Conservation (phyloP, 139 green algal genomes). For the Nannochloris sp. region DNA sequence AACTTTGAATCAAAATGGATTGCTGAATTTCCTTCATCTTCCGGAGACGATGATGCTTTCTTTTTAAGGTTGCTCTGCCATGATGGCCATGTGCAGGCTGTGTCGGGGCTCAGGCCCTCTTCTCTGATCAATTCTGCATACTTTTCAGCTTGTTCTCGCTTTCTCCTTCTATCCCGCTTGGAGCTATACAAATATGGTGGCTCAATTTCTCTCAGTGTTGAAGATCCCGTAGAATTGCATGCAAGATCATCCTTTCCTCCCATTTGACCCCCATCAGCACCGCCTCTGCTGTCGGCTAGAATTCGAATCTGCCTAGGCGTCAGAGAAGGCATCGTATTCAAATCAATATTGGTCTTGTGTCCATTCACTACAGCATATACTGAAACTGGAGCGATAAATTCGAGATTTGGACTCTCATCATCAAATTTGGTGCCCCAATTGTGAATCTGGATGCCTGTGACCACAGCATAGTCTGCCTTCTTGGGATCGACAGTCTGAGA, state of each 20-base stretch:
- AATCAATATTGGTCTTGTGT: conserved; percentile 57
- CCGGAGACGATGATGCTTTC: neutral
- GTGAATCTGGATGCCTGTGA: conserved; percentile 85
- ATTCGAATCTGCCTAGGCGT: conserved; percentile 36
- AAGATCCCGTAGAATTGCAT: conserved; percentile 17
- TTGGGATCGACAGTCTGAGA: conserved; percentile 59
- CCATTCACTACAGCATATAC: conserved; percentile 70
- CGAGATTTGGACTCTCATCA: conserved; percentile 48
- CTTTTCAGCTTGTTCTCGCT: neutral
- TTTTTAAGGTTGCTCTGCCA: conserved; percentile 16
- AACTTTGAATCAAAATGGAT: conserved; percentile 20
- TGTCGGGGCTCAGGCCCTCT: conserved; percentile 15
- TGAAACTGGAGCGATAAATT: conserved; percentile 56
- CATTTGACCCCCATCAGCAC: neutral
- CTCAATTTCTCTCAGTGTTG: conserved; percentile 29
- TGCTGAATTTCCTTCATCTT: conserved; percentile 12
- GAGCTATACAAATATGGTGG: conserved; percentile 14
- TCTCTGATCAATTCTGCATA: conserved; percentile 17
- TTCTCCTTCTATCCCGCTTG: neutral
- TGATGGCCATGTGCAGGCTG: conserved; percentile 13
- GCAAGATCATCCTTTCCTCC: conserved; percentile 7
- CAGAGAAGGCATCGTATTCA: conserved; percentile 41
- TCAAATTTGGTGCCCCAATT: conserved; percentile 54
- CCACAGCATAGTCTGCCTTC: conserved; percentile 77
- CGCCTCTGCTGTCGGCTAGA: conserved; percentile 15